Base-by-base conservation (phyloP, 805 yeast species). In the Cyberlindnera mrakii region DNA sequence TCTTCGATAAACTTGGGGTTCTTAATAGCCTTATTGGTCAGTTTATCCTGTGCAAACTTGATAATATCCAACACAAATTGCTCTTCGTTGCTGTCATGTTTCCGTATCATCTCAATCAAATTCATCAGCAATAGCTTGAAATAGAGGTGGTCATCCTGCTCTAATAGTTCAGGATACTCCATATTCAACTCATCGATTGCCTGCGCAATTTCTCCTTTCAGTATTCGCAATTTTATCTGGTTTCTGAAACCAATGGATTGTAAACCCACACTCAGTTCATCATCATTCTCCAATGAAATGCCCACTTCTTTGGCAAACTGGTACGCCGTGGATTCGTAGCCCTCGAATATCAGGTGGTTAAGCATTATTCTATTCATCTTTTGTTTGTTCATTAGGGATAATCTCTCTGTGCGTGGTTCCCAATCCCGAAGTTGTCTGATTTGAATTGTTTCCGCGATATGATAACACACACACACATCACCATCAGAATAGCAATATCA, bases 291-390 rank as follows among this genome's bases (percentile, higher is more conserved):
- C 37, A 65, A 55, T 8, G 51, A 39, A 17, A 50, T 30, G 9
- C 61, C 63, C 27, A 67, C 59, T 30, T 58, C 55, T 14, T 56
- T 30, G 38, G 58, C 46, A 50, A 70, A 64, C 44, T 64, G 63
- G 30, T 65, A 45, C 2, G 87, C 84, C 0, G 95, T 80, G 13
- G 78, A 72, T 46, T 80, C 80, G 57, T 84, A 82, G 0, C 93
- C 95, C 63, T 86, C 90, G 40, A 78, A 77, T 13, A 88, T 76
- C 47, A 88, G 74, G 61, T 84, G 86, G 64, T 85, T 81, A 58
- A 87, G 69, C 11, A 88, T 71, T 44, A 86, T 58, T 38, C 67
- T 45, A 43, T 52, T 53, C 35, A 50, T 37, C 27, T 23, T 23
- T 23, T 23, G 27, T 11, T 23, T 23, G 27, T 23, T 23, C 27